Evolutionary conservation across 306 rosid genomes (phyloP).

Genomic region (Luffa aegyptiaca): DNA sequence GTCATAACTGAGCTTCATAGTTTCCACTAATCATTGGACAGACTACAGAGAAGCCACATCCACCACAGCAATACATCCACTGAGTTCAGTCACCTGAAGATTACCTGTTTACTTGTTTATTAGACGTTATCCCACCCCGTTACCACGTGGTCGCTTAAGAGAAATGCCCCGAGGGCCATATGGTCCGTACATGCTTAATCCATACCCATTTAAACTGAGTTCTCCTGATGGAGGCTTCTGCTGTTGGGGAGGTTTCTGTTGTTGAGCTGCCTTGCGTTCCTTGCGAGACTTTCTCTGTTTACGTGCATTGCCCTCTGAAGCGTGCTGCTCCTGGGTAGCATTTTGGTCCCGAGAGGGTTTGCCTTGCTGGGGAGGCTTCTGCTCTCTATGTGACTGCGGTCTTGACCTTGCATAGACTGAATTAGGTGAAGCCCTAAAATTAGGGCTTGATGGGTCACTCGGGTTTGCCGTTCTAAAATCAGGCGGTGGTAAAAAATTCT

Average conservation of each 20-base stretch:
- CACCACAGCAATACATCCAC: background rate
- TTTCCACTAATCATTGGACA: background rate
- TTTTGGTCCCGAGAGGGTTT: background rate
- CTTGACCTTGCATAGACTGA: background rate
- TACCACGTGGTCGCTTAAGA: conserved; percentile 13
- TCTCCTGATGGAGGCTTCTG: conserved; percentile 1
- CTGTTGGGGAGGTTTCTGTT: conserved; percentile 2
- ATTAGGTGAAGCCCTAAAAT: conserved; percentile 1
- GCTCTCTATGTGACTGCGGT: background rate
- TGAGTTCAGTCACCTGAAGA: background rate
- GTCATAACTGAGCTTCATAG: background rate
- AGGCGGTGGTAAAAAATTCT: background rate
- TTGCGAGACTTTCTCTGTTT: background rate
- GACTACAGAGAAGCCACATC: background rate
- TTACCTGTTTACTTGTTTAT: background rate
- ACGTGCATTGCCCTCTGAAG: background rate
- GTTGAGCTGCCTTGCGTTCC: background rate
- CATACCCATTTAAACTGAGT: conserved; percentile 5
- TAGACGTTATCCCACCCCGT: background rate
- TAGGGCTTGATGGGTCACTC: background rate
- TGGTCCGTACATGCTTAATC: background rate
- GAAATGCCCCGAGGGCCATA: conserved; percentile 17
- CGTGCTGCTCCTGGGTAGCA: background rate
- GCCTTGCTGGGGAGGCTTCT: background rate
- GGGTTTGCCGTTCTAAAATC: background rate